Percentiles rank a stretch among this genome's conserved stretches.
phyloP scores from a whole-genome alignment of 202 grass and related monocot species.

The Bolboschoenoplectus hybrid region DNA sequence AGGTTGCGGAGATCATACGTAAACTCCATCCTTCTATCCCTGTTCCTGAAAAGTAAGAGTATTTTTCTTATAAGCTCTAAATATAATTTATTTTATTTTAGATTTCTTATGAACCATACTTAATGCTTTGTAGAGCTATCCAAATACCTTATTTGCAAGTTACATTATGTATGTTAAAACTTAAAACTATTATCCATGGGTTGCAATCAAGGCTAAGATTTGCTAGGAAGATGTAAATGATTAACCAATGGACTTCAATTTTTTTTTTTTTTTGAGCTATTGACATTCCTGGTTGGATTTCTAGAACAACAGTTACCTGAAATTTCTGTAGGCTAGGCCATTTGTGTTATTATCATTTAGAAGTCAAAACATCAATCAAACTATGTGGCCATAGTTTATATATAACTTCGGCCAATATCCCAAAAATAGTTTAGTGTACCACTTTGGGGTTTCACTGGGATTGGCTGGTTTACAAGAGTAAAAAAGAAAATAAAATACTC shows the following conservation, averaged over 20 bases:
- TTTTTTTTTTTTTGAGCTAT: neutral
- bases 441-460: too few relatives aligned
- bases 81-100: slow-evolving; percentile 14
- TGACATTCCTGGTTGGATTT: neutral
- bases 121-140: neutral
- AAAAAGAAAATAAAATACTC: neutral
- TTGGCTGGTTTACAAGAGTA: neutral
- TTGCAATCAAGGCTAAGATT: neutral
- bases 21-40: slow-evolving; percentile 42
- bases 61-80: neutral
- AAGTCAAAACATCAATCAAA: neutral
- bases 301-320: neutral
- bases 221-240: too few relatives aligned
- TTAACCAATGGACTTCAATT: neutral
- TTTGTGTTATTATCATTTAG: neutral
- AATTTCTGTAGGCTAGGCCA: neutral
- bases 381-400: neutral
- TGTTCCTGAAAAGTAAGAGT: slow-evolving; percentile 43
- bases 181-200: neutral
- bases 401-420: neutral
- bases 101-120: neutral
- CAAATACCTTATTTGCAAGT: neutral
- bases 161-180: neutral
- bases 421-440: neutral
- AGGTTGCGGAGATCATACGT: slow-evolving; percentile 38